These are phyloP conservation scores for Discostella stelligeroides DNA, from an alignment of 108 stramenopile species.

Conservation along the genomic window DNA sequence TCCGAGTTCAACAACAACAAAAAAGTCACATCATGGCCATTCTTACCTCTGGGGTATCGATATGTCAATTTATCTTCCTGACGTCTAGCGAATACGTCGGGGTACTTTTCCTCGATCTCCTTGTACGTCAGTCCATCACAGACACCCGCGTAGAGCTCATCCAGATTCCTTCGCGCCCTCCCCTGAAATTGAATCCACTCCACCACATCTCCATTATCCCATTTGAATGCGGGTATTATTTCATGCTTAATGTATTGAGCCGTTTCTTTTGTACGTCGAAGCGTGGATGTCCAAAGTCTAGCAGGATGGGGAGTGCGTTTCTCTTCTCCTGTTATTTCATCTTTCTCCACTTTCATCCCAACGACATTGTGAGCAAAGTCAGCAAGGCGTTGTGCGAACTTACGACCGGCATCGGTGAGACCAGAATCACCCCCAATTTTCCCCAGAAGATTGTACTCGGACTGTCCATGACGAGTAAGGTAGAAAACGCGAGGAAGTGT, in stretches of 20 bases:
- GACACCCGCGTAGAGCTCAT: constrained; percentile 94
- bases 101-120: constrained; percentile 93
- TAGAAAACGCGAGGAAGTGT: constrained; percentile 88
- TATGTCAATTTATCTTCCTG: constrained; percentile 95
- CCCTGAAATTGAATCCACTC: constrained; percentile 89
- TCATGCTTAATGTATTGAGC: constrained; percentile 88
- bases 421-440: constrained; percentile 99
- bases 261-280: constrained; percentile 96
- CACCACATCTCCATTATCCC: constrained; percentile 77
- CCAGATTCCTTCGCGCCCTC: constrained; percentile 84
- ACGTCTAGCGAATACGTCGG: constrained; percentile 92
- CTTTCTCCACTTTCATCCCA: constrained; percentile 47
- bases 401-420: constrained; percentile 81
- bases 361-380: constrained; percentile 87
- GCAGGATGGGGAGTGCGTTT: constrained; percentile 63
- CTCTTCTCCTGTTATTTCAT: constrained; percentile 52
- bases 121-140: constrained; percentile 97
- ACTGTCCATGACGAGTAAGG: constrained; percentile 98
- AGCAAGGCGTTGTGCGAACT: constrained; percentile 92
- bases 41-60: constrained; percentile 82
- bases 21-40: constrained; percentile 1
- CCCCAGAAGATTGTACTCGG: constrained; percentile 95
- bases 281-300: constrained; percentile 95
- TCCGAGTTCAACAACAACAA: neutral
- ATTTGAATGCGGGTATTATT: constrained; percentile 48